Base-by-base conservation (phyloP, 257 asterid genomes). In the Gynochthodes officinalis region DNA sequence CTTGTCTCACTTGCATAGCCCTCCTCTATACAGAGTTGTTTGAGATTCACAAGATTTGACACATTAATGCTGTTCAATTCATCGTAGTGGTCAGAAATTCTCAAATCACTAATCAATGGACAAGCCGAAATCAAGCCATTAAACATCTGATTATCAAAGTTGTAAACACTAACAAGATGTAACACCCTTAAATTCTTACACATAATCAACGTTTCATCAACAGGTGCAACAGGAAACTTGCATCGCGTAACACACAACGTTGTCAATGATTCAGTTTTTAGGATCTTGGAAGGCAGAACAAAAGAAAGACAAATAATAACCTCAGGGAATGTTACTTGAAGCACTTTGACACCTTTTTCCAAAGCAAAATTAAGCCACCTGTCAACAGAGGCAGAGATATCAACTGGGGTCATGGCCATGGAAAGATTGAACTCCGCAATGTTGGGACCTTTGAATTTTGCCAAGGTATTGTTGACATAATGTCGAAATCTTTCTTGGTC, bases 101-200 rank as follows among this genome's bases (percentile, higher is more conserved):
- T 63, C 52, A 40, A 43, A 8, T 64, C 69, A 5, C 2, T 10
- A 25, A 63, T 63, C 33, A 37, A 21, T 2, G 69, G 50, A 1
- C 50, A 63, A 2, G 32, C 32, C 6, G 4, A n/a, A 13, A 64
- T 64, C 11, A 39, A 23, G 19, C 50, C 21, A n/a, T 14, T 19
- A 13, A 64, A 27, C 8, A 39, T 39, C 42, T 33, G 33, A 15
- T 15, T 5, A 43, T 27, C 39, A 30, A 39, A 15, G 23, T 62
- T 21, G 49, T 64, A 37, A 40, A 64, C 28, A 25, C 69, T 39
- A 8, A 21, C 21, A 3, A 63, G 69, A n/a, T 39, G 32, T 10
- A 63, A 15, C n/a, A n/a, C 69, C 69, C 69, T 64, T 27, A 64
- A 21, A 9, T 64, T 64, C 50, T 39, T 64, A 28, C 52, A 37